phyloP scores from a whole-genome alignment of 2,329 filamentous ascomycete genomes.

The Stylonectria norvegica region DNA sequence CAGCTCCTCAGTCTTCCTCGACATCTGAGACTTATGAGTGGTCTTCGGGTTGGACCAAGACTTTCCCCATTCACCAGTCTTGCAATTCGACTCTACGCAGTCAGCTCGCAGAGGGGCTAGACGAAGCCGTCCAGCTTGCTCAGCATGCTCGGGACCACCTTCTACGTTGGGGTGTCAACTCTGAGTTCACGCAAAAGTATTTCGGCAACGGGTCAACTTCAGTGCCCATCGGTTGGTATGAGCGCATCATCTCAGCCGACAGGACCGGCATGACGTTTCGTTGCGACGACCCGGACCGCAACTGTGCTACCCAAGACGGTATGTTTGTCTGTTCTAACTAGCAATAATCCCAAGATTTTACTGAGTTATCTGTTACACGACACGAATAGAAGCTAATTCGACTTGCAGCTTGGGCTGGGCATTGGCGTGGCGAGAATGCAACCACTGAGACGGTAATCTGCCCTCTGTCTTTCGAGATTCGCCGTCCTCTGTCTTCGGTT shows the following conservation, averaged over 20 bases:
- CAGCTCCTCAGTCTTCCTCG: conserved; percentile 15
- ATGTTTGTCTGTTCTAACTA: conserved; percentile 4
- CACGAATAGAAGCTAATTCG: not conserved
- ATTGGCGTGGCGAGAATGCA: conserved; percentile 64
- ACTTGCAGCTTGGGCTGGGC: conserved; percentile 58
- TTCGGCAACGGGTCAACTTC: conserved; percentile 60
- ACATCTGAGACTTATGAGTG: conserved; percentile 30
- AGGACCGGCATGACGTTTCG: conserved; percentile 58
- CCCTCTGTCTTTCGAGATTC: conserved; percentile 55
- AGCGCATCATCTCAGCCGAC: conserved; percentile 57
- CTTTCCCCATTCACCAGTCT: conserved; percentile 56
- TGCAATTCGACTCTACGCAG: conserved; percentile 61
- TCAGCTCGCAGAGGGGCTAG: conserved; percentile 54
- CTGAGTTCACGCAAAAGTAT: conserved; percentile 61
- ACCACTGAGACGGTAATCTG: conserved; percentile 69
- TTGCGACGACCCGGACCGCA: conserved; percentile 65
- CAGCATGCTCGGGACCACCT: conserved; percentile 62
- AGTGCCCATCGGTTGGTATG: conserved; percentile 59
- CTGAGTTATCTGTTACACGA: too few species aligned
- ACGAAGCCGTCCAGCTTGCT: conserved; percentile 56
- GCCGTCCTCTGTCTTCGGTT: conserved; percentile 55
- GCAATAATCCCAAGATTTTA: too few species aligned
- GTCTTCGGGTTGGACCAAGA: conserved; percentile 31
- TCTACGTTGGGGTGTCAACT: conserved; percentile 53
- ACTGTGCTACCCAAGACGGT: conserved; percentile 53